phyloP scores from a whole-genome alignment of 164 flowering plant genomes.

The Macadamia integrifolia region DNA sequence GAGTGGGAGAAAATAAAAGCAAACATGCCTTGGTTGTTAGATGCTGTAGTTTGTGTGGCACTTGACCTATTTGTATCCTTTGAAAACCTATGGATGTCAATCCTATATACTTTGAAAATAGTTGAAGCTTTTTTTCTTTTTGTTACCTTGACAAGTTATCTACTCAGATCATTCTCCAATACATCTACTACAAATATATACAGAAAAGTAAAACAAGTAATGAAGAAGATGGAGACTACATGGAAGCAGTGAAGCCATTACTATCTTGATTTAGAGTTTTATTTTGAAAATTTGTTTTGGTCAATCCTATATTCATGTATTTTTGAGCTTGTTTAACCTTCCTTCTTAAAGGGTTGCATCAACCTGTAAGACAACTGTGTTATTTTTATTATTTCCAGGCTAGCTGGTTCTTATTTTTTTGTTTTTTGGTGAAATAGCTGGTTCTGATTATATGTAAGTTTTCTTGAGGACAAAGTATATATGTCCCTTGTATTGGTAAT shows the following conservation, averaged over 20 bases:
- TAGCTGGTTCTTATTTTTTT: too few relatives aligned
- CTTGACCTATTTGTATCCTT: conserved; percentile 86
- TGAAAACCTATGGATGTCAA: background rate
- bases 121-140: background rate
- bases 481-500: too few relatives aligned
- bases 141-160: conserved; percentile 20
- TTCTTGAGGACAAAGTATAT: too few relatives aligned
- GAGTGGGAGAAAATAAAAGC: conserved; percentile 65
- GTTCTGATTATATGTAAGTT: too few relatives aligned
- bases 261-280: conserved; percentile 9
- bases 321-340: too few relatives aligned
- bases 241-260: conserved; percentile 26
- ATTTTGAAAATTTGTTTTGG: too few relatives aligned
- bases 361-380: too few relatives aligned
- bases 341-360: too few relatives aligned
- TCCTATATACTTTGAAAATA: too few relatives aligned
- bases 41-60: conserved; percentile 71
- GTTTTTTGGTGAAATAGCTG: too few relatives aligned
- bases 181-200: conserved; percentile 47
- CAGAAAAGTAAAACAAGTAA: conserved; percentile 11
- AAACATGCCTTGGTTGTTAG: conserved; percentile 88
- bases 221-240: conserved; percentile 19
- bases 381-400: too few relatives aligned
- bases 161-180: conserved; percentile 68
- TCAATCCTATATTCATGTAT: too few relatives aligned